These are phyloP conservation scores for Chrysoporthe deuterocubensis DNA, from an alignment of 2,329 filamentous ascomycete genomes.

Conservation along the genomic window DNA sequence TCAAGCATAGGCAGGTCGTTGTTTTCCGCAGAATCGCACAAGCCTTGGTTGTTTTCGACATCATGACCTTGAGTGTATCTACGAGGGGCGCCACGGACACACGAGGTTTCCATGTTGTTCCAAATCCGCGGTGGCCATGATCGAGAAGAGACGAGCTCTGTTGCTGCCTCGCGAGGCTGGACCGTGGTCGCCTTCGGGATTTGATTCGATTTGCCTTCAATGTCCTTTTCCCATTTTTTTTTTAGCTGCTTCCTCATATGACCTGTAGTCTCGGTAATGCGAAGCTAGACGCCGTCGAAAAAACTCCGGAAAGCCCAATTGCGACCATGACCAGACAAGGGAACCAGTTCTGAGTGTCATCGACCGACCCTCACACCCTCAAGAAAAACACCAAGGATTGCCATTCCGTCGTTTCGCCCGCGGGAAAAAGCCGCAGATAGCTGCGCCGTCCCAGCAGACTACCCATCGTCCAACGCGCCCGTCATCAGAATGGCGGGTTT, in stretches of 20 bases:
- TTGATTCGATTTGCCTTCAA: slow-evolving; percentile 22
- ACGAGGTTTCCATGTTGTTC: neutral
- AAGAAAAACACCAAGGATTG: slow-evolving; percentile 25
- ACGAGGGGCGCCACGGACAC: neutral
- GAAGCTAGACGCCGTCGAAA: slow-evolving; percentile 49
- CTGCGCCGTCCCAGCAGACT: slow-evolving; percentile 9
- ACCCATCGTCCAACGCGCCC: slow-evolving; percentile 31
- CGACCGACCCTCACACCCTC: slow-evolving; percentile 29
- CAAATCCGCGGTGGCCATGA: neutral
- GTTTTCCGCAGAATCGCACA: slow-evolving; percentile 15
- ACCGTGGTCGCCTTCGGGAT: neutral
- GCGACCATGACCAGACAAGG: slow-evolving; percentile 45
- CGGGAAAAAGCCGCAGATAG: neutral
- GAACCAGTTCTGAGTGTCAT: slow-evolving; percentile 33
- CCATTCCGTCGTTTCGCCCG: slow-evolving; percentile 18
- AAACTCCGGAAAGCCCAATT: slow-evolving; percentile 49
- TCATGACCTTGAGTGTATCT: slow-evolving; percentile 6
- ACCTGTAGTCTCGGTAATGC: slow-evolving; percentile 46
- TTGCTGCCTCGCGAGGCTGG: neutral
- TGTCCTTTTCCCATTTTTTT: slow-evolving; percentile 28
- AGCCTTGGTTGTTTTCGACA: slow-evolving; percentile 8
- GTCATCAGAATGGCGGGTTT: slow-evolving; percentile 25
- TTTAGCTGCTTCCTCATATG: slow-evolving; percentile 27
- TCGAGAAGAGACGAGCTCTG: neutral
- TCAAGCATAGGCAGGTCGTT: slow-evolving; percentile 19